Base-by-base conservation (phyloP, 169 alveolate species). In the Nephromyces sp. region DNA sequence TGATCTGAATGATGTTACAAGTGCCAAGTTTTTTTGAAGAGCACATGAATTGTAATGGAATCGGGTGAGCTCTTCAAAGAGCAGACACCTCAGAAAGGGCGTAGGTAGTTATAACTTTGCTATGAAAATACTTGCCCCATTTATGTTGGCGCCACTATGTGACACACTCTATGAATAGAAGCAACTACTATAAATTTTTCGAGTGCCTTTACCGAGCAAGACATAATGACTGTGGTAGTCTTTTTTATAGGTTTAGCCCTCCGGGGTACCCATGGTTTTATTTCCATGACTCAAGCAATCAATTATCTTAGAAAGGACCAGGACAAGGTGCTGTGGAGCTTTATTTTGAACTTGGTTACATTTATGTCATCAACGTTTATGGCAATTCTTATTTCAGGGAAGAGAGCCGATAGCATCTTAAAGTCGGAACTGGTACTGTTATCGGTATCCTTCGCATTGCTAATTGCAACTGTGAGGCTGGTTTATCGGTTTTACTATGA, bases 161-260 rank as follows among this genome's bases (percentile, higher is more conserved):
- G n/a, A n/a, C n/a, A n/a, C n/a, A n/a, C n/a, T n/a, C n/a, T n/a
- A n/a, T n/a, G n/a, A n/a, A n/a, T n/a, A n/a, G n/a, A n/a, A n/a
- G n/a, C n/a, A n/a, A n/a, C n/a, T n/a, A n/a, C n/a, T n/a, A n/a
- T n/a, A n/a, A n/a, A n/a, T n/a, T n/a, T n/a, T n/a, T n/a, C n/a
- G n/a, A n/a, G n/a, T n/a, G n/a, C n/a, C n/a, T n/a, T n/a, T n/a
- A n/a, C n/a, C n/a, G n/a, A n/a, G n/a, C n/a, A n/a, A n/a, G n/a
- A n/a, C n/a, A n/a, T n/a, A n/a, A n/a, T n/a, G n/a, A 29, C 28
- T 6, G 35, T 3, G 21, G 6, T 6, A n/a, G 69, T 25, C 32
- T 2, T 25, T n/a, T 5, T 21, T 15, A 2, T 52, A 71, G 78
- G 78, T 21, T 64, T 72, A 6, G 78, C 78, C 31, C 64, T 72